Evolutionary conservation across 2,329 filamentous ascomycete species (phyloP).

Genomic region (Cercospora zeina): DNA sequence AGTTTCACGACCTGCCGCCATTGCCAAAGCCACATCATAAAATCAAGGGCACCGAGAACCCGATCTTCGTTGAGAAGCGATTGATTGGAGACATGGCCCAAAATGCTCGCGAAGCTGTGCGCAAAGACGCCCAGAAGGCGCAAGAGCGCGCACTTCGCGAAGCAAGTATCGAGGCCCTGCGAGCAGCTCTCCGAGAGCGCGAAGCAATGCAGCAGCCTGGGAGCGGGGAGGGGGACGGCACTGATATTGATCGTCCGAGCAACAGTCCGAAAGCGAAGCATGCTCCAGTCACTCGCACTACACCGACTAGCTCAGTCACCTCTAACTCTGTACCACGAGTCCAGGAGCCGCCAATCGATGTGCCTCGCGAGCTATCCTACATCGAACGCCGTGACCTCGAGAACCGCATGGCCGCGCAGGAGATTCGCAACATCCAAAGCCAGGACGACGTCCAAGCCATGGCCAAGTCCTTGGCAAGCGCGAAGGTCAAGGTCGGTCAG

Average conservation of each 20-base stretch:
- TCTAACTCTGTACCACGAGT: background rate
- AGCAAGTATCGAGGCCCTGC: background rate
- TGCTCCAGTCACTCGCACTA: background rate
- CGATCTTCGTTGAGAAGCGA: constrained; percentile 17
- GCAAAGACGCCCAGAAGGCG: background rate
- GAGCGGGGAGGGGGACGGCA: background rate
- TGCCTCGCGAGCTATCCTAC: constrained; percentile 27
- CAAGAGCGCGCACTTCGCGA: background rate
- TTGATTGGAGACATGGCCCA: constrained; percentile 16
- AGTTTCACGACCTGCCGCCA: constrained; percentile 16
- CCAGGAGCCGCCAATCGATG: constrained; percentile 12
- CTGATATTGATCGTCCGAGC: background rate
- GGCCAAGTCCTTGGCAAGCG: constrained; percentile 23
- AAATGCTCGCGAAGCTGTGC: constrained; percentile 14
- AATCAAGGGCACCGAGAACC: constrained; percentile 5
- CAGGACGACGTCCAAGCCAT: constrained; percentile 24
- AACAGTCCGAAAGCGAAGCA: background rate
- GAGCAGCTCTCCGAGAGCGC: background rate
- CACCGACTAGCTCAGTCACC: background rate
- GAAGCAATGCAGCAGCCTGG: background rate
- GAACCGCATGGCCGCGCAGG: constrained; percentile 20
- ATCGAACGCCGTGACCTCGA: constrained; percentile 27
- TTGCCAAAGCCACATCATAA: constrained; percentile 18
- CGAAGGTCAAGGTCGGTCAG: constrained; percentile 23
- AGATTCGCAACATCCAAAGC: constrained; percentile 16